phyloP scores from a whole-genome alignment of 2,329 filamentous ascomycete genomes.

The Pleomassaria siparia region DNA sequence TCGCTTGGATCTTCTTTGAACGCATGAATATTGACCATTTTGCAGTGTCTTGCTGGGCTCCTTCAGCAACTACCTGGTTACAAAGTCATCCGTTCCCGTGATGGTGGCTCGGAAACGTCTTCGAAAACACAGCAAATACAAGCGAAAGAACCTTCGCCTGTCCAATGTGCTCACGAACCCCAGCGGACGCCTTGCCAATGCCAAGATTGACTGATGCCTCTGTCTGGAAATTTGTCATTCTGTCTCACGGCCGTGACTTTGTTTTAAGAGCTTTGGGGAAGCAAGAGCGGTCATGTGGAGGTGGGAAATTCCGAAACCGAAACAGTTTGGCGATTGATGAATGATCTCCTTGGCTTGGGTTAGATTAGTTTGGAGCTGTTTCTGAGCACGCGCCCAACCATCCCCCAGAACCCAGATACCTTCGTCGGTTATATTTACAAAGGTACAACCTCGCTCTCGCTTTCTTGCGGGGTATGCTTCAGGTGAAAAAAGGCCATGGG shows the following conservation, averaged over 20 bases:
- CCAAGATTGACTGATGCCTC: constrained; percentile 67
- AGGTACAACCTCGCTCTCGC: neutral
- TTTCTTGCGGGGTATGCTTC: constrained; percentile 8
- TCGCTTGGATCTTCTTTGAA: constrained; percentile 1
- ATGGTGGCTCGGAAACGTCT: constrained; percentile 96
- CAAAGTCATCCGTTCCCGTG: constrained; percentile 93
- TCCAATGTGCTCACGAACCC: constrained; percentile 81
- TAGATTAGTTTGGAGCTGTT: constrained; percentile 17
- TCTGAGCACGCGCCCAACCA: constrained; percentile 7
- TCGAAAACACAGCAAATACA: constrained; percentile 82
- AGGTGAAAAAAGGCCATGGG: constrained; percentile 5
- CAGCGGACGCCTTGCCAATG: constrained; percentile 65
- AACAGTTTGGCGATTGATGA: constrained; percentile 30
- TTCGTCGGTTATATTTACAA: constrained; percentile 12
- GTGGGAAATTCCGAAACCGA: constrained; percentile 32
- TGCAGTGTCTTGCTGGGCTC: constrained; percentile 86
- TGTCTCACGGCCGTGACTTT: constrained; percentile 15
- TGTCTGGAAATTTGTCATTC: constrained; percentile 38
- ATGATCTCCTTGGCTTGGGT: constrained; percentile 17
- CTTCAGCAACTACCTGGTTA: constrained; percentile 96
- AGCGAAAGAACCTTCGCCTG: constrained; percentile 68
- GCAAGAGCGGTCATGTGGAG: constrained; percentile 10
- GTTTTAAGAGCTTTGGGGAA: neutral
- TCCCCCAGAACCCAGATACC: neutral
- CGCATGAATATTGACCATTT: constrained; percentile 24